These are phyloP conservation scores for Limnomonas spitsbergensis DNA, from an alignment of 139 green algal genomes.

Conservation along the genomic window DNA sequence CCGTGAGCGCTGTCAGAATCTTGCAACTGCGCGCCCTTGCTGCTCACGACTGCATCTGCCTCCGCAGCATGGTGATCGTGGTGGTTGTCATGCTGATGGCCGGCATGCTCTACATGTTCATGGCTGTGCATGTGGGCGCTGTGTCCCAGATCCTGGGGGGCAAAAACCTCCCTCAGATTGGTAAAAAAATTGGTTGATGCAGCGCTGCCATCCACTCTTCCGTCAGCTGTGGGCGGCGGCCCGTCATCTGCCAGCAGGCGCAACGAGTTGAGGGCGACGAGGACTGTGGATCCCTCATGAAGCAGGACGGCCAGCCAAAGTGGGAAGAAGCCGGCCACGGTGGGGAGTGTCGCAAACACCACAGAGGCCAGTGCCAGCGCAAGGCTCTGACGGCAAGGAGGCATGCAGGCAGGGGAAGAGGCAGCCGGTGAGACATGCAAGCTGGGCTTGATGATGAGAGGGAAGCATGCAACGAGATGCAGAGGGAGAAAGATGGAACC, in stretches of 20 bases:
- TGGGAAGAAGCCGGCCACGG: slow-evolving; percentile 76
- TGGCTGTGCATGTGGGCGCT: neutral
- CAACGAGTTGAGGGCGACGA: slow-evolving; percentile 85
- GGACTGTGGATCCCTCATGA: slow-evolving; percentile 87
- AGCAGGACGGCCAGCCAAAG: slow-evolving; percentile 85
- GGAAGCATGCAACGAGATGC: neutral
- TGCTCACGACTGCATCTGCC: no score
- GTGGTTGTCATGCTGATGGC: neutral
- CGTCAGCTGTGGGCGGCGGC: neutral
- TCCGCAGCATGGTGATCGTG: slow-evolving; percentile 2
- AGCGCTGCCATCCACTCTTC: no score
- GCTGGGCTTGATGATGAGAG: neutral
- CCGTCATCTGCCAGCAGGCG: slow-evolving; percentile 51
- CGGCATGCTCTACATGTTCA: neutral
- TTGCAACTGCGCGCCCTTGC: no score
- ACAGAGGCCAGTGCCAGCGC: slow-evolving; percentile 72
- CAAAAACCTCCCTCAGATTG: neutral
- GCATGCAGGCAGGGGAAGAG: neutral
- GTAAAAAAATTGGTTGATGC: no score
- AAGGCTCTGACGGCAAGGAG: slow-evolving; percentile 70
- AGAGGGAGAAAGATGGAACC: no score
- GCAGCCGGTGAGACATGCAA: neutral
- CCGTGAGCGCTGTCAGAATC: no score
- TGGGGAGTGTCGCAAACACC: slow-evolving; percentile 62
- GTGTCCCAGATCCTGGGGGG: neutral